Base-by-base conservation (phyloP, 306 rosid genomes). In the Acacia acuminata region DNA sequence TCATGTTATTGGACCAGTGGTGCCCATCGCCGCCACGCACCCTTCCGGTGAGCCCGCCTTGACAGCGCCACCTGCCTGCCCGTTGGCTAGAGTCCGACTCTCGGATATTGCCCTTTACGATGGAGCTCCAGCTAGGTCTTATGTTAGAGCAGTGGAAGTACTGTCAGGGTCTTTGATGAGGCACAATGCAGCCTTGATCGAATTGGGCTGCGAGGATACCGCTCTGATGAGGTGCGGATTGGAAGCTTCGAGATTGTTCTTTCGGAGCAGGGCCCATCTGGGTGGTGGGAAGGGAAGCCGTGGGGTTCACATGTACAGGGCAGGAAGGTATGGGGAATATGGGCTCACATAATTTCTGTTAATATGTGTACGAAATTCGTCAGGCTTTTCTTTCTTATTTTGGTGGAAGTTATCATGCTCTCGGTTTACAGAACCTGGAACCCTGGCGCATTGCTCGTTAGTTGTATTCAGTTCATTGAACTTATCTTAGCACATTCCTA, bases 211-310 rank as follows among this genome's bases (percentile, higher is more conserved):
- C 77, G 98, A 88, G 3, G 97, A 87, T 56, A 79, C 90, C 0
- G 92, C 97, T 61, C 85, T 96, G 42, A 87, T 94, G 86, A 86
- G 99, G 13, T 96, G 98, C 44, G 97, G 97, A 20, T 92, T 96
- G 86, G 99, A 96, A 80, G 93, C 92, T 50, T 84, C 96, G 3
- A 89, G 99, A 64, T 76, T 94, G 89, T 94, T 86, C 78, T 93
- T 96, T 71, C 86, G 94, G 77, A 92, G 89, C 79, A 83, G 91
- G 86, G 93, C 89, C 56, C 94, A 84, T 77, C 88, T 84, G 14
- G 88, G 88, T 68, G 89, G 34, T 79, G 96, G 91, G 15, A 93
- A 92, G 79, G 92, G 96, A 34, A 82, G 88, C 84, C 97, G 98
- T 19, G 96, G 94, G 58, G 93, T 92, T 87, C 86, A 93, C 82